Evolutionary conservation across 176 grass and related monocot genomes (phyloP).

Genomic region (Lolium perenne): DNA sequence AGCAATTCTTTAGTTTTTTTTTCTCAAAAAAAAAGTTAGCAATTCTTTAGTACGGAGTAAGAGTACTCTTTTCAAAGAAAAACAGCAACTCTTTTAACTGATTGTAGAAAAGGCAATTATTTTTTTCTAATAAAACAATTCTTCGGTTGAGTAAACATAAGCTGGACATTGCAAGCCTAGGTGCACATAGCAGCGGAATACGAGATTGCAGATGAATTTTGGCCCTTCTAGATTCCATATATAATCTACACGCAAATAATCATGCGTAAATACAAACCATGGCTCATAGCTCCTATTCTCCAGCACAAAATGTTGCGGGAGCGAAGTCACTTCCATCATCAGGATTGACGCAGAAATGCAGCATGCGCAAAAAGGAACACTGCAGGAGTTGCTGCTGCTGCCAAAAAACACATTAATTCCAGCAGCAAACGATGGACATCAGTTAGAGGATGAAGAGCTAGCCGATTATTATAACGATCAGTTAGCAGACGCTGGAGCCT

Average conservation of each 20-base stretch:
- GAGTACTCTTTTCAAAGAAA: too few species aligned
- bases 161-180: neutral
- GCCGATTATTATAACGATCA: neutral
- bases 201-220: neutral
- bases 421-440: neutral
- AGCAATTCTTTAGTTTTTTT: too few species aligned
- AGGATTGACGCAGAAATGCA: neutral
- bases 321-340: neutral
- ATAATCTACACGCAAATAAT: neutral
- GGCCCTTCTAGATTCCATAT: neutral
- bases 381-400: neutral
- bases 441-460: neutral
- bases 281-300: neutral
- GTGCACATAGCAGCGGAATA: neutral
- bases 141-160: neutral
- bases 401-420: neutral
- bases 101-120: neutral
- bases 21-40: too few species aligned
- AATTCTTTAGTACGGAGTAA: too few species aligned
- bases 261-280: neutral
- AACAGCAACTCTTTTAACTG: neutral
- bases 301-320: neutral
- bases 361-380: neutral
- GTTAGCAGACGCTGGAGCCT: constrained; percentile 4
- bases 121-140: neutral